Percentiles rank a stretch among this genome's conserved stretches.
Conservation (phyloP, 768 basidiomycete genomes). For the Myochromella boudieri region DNA sequence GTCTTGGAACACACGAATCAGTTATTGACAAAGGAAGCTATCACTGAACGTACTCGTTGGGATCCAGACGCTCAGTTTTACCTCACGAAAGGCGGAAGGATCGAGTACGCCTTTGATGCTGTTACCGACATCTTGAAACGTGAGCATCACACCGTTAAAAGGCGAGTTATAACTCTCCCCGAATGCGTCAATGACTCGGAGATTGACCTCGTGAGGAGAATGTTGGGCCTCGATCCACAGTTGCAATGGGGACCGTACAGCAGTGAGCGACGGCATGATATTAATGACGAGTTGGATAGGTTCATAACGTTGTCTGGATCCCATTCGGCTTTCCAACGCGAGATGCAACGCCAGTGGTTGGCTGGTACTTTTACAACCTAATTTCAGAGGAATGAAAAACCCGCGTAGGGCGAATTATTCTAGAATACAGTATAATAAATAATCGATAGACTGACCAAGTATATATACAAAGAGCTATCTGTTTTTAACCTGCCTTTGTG, state of each 20-base stretch:
- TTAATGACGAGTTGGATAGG: no score
- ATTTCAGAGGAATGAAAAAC: no score
- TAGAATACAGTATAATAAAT: no score
- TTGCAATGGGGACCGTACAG: constrained; percentile 18
- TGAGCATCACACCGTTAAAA: constrained; percentile 25
- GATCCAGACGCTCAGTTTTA: constrained; percentile 9
- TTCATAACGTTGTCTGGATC: no score
- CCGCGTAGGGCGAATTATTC: no score
- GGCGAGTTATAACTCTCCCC: constrained; percentile 17
- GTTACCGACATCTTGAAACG: constrained; percentile 23
- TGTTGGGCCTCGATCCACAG: constrained; percentile 23
- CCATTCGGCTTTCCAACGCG: no score
- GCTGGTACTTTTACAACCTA: no score
- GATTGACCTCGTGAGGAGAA: constrained; percentile 25
- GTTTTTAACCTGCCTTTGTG: no score
- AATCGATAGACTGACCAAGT: no score
- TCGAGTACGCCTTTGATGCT: constrained; percentile 28
- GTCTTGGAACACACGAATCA: constrained; percentile 12
- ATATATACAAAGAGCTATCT: no score
- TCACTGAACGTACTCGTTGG: background rate
- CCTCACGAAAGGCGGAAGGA: constrained; percentile 25
- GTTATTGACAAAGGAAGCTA: constrained; percentile 2
- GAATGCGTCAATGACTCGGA: constrained; percentile 27
- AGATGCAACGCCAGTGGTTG: no score
- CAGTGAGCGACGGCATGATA: no score